Conservation (phyloP, 495 filamentous ascomycete genomes). For the Penicillium subrubescens region DNA sequence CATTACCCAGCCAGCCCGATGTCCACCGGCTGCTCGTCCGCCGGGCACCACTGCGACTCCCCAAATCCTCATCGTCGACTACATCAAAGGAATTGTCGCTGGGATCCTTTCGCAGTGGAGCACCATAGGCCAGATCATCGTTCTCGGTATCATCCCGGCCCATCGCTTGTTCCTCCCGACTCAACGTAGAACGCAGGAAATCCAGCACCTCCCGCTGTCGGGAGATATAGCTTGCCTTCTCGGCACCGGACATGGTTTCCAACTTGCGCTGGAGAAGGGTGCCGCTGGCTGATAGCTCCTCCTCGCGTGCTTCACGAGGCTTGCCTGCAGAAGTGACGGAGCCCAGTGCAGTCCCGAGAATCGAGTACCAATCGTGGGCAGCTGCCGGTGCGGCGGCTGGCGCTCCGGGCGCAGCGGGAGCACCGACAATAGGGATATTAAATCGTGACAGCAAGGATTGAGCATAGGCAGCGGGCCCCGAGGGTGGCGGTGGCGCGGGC, state of each 20-base stretch:
- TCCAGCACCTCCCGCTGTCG: slow-evolving; percentile 73
- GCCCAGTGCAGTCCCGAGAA: slow-evolving; percentile 66
- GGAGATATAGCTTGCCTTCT: slow-evolving; percentile 69
- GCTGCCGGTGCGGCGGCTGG: slow-evolving; percentile 11
- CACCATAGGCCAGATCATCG: slow-evolving; percentile 49
- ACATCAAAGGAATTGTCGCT: slow-evolving; percentile 83
- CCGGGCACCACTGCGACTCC: slow-evolving; percentile 21
- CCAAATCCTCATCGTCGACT: slow-evolving; percentile 71
- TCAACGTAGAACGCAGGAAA: slow-evolving; percentile 70
- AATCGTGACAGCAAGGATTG: slow-evolving; percentile 83
- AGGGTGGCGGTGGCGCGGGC: slow-evolving; percentile 50
- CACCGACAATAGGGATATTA: slow-evolving; percentile 65
- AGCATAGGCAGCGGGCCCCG: slow-evolving; percentile 62
- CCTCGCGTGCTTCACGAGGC: slow-evolving; percentile 51
- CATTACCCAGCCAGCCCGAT: slow-evolving; percentile 43
- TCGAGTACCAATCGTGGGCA: slow-evolving; percentile 66
- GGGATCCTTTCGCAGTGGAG: slow-evolving; percentile 65
- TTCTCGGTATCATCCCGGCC: slow-evolving; percentile 42
- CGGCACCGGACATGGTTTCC: slow-evolving; percentile 53
- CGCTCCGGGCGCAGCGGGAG: slow-evolving; percentile 46
- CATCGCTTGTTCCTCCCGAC: slow-evolving; percentile 65
- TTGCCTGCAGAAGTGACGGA: slow-evolving; percentile 45
- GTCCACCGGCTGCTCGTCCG: slow-evolving; percentile 37
- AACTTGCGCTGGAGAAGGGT: slow-evolving; percentile 69
- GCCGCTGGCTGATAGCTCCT: slow-evolving; percentile 58